phyloP scores from a whole-genome alignment of 176 grass and related monocot genomes.

The Phoenix roebelenii region DNA sequence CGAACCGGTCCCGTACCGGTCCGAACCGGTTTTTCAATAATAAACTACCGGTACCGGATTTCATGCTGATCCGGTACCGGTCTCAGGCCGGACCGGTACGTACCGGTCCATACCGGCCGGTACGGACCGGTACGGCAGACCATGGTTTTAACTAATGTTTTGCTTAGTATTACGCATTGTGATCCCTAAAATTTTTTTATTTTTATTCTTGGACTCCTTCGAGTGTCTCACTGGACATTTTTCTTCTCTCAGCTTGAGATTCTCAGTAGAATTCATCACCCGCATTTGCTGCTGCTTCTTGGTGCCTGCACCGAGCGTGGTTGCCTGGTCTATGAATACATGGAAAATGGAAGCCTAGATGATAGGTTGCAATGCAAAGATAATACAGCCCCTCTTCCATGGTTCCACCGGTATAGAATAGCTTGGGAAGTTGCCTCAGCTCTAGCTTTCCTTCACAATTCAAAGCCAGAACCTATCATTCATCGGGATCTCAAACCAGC shows the following conservation, averaged over 20 bases:
- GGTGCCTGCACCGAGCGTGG: conserved; percentile 70
- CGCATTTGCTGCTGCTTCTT: conserved; percentile 60
- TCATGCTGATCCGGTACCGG: no score
- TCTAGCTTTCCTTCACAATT: conserved; percentile 54
- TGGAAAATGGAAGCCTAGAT: conserved; percentile 93
- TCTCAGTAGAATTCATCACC: conserved; percentile 56
- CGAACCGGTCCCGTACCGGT: no score
- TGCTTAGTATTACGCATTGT: no score
- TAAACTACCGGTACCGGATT: no score
- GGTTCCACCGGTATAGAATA: conserved; percentile 58
- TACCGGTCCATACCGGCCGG: no score
- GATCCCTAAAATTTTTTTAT: no score
- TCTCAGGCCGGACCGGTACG: no score
- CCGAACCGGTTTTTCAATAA: no score
- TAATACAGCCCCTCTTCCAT: conserved; percentile 45
- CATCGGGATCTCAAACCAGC: conserved; percentile 72
- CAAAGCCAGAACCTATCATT: conserved; percentile 68
- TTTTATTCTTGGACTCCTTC: no score
- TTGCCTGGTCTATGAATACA: conserved; percentile 91
- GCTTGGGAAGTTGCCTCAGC: conserved; percentile 53
- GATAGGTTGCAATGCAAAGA: conserved; percentile 58
- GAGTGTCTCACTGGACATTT: no score
- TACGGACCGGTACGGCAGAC: no score
- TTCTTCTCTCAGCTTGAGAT: conserved; percentile 54
- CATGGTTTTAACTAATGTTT: no score